phyloP scores from a whole-genome alignment of 371 early-diverging fungal species.

The Mortierella sp. region DNA sequence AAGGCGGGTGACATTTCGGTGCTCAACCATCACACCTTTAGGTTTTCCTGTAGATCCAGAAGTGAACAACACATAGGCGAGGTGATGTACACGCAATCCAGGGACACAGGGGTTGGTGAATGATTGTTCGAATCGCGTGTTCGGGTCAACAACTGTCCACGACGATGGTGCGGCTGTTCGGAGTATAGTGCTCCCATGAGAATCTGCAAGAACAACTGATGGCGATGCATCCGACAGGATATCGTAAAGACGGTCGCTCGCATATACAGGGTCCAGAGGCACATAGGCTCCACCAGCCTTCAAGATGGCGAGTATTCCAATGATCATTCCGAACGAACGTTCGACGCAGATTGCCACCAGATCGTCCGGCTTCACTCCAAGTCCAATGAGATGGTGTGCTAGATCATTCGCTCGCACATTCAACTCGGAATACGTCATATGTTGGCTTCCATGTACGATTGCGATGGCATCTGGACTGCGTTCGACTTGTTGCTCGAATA shows the following conservation, averaged over 20 bases:
- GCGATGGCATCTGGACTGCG: conserved; percentile 23
- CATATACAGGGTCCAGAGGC: conserved; percentile 14
- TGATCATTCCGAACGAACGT: conserved; percentile 14
- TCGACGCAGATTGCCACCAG: conserved; percentile 19
- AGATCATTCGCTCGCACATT: conserved; percentile 11
- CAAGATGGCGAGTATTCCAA: conserved; percentile 11
- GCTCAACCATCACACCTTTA: conserved; percentile 56
- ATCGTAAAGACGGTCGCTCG: conserved; percentile 2
- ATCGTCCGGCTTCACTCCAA: conserved; percentile 12
- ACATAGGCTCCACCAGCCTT: conserved; percentile 30
- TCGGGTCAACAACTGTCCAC: background rate
- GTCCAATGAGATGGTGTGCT: conserved; percentile 16
- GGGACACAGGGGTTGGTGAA: background rate
- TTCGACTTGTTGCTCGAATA: conserved; percentile 15
- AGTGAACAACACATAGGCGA: conserved; percentile 55
- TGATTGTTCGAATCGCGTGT: background rate
- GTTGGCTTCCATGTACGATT: conserved; percentile 18
- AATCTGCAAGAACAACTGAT: background rate
- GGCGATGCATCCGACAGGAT: conserved; percentile 11
- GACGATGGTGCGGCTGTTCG: too few species aligned
- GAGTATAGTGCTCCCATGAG: background rate
- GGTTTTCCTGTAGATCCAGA: conserved; percentile 63
- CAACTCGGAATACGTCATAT: conserved; percentile 22
- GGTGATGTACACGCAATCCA: conserved; percentile 1
- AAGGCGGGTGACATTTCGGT: conserved; percentile 32